These are phyloP conservation scores for Ruellia speciosa DNA, from an alignment of 305 asterid genomes.

Conservation along the genomic window DNA sequence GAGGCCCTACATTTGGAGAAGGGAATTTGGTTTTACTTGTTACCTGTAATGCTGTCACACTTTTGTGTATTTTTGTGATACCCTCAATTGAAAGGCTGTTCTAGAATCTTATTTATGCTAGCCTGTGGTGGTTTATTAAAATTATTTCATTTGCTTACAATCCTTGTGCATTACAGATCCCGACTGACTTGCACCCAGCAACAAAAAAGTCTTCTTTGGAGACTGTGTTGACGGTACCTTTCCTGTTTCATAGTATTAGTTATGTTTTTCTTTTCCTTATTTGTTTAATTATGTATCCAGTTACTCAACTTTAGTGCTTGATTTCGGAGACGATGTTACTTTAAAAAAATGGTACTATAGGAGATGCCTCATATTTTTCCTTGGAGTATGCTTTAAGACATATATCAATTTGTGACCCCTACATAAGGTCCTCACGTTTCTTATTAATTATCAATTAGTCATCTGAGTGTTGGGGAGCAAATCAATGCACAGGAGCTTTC, in stretches of 20 bases:
- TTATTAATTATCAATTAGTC: too few species aligned
- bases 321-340: slow-evolving; percentile 10
- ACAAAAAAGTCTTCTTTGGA: slow-evolving; percentile 79
- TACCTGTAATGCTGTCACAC: too few species aligned
- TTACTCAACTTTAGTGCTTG: slow-evolving; percentile 1
- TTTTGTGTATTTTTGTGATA: too few species aligned
- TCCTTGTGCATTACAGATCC: slow-evolving; percentile 55
- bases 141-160: slow-evolving; percentile 17
- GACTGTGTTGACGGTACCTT: slow-evolving; percentile 87
- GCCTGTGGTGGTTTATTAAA: too few species aligned
- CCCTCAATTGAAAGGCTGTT: too few species aligned
- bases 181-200: slow-evolving; percentile 74
- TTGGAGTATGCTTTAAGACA: background rate
- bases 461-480: too few species aligned
- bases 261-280: background rate
- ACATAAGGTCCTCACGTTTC: too few species aligned
- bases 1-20: too few species aligned
- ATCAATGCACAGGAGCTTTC: too few species aligned
- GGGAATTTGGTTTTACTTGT: too few species aligned
- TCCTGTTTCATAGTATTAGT: slow-evolving; percentile 17
- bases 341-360: background rate
- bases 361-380: background rate
- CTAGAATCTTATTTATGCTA: slow-evolving; percentile 7
- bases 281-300: background rate
- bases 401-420: background rate